Percentiles rank a stretch among this genome's conserved stretches.
These are phyloP conservation scores for Kwoniella bestiolae DNA, from an alignment of 768 basidiomycete species.

Conservation along the genomic window DNA sequence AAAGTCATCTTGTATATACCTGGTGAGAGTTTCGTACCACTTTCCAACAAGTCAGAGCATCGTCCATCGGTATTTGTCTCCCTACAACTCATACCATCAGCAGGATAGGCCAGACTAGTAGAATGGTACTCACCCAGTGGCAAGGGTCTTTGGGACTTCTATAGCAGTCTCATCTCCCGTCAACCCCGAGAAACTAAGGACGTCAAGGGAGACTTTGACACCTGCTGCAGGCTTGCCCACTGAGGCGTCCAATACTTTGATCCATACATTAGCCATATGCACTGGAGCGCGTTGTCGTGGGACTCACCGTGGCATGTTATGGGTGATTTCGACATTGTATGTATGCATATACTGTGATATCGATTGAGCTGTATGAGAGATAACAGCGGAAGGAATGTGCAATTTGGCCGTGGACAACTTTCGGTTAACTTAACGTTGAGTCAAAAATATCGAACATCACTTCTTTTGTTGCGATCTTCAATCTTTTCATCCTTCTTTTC, in stretches of 20 bases:
- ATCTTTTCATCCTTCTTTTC: neutral
- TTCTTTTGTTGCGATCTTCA: neutral
- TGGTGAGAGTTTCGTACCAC: conserved; percentile 63
- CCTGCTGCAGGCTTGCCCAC: conserved; percentile 78
- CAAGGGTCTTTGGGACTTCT: conserved; percentile 14
- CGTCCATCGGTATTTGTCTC: conserved; percentile 80
- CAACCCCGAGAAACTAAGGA: conserved; percentile 49
- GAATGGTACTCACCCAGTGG: conserved; percentile 12
- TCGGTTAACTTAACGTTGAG: conserved; percentile 8
- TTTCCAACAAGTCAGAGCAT: conserved; percentile 71
- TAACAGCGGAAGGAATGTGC: neutral
- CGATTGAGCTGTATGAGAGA: neutral
- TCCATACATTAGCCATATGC: neutral
- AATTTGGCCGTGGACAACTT: neutral
- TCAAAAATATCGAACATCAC: neutral
- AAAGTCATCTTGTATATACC: conserved; percentile 86
- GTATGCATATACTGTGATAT: too few species aligned
- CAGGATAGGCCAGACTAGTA: neutral
- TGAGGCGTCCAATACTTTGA: conserved; percentile 80
- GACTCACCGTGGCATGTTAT: conserved; percentile 86
- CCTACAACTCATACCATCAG: conserved; percentile 58
- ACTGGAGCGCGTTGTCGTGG: too few species aligned
- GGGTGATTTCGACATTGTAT: conserved; percentile 64
- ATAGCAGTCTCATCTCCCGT: conserved; percentile 19
- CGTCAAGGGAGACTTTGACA: conserved; percentile 69